These are phyloP conservation scores for Spongospora subterranea DNA, from an alignment of 208 protist genomes.

Conservation along the genomic window DNA sequence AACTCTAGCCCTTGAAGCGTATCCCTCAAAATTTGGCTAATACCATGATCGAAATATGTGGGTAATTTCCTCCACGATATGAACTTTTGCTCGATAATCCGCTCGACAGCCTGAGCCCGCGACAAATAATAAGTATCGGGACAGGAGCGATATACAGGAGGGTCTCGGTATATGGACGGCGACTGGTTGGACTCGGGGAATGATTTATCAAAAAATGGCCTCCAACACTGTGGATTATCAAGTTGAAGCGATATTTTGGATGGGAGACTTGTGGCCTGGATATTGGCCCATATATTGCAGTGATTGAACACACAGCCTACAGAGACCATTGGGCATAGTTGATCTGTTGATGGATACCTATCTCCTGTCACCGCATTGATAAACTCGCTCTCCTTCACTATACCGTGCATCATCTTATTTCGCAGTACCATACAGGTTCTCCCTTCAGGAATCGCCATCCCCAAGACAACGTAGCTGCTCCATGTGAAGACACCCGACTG, in stretches of 20 bases:
- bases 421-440: constrained; percentile 24
- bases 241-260: background rate
- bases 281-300: constrained; percentile 13
- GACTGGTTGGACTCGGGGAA: background rate
- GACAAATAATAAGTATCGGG: background rate
- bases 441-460: background rate
- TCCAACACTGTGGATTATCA: background rate
- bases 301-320: constrained; percentile 27
- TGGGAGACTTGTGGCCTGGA: background rate
- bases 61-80: background rate
- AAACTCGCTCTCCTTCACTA: constrained; percentile 1
- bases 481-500: constrained; percentile 19
- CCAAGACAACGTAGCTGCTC: constrained; percentile 3
- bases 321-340: background rate
- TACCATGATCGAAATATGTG: background rate
- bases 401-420: background rate
- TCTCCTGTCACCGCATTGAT: background rate
- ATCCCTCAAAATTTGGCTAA: constrained; percentile 25
- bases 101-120: background rate
- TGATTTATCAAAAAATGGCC: background rate
- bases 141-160: background rate
- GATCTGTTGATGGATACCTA: background rate
- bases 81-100: constrained; percentile 14
- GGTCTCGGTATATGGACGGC: background rate
- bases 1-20: constrained; percentile 41